Evolutionary conservation across 805 yeast species (phyloP).

Genomic region (Candida krabiensis): DNA sequence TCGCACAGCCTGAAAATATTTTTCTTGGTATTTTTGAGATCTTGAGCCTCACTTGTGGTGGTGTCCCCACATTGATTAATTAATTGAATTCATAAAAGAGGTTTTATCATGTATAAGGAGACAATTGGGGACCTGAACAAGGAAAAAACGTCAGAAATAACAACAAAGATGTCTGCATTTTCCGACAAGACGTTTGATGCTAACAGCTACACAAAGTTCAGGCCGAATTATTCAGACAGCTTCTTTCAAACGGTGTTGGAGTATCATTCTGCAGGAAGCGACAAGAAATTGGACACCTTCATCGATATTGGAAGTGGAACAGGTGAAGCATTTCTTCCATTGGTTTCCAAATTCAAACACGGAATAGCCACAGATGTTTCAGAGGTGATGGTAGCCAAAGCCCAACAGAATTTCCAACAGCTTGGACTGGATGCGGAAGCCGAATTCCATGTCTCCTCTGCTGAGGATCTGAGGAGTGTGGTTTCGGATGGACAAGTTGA

Average conservation of each 20-base stretch:
- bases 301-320: slow-evolving; percentile 62
- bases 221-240: slow-evolving; percentile 66
- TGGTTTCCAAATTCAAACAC: slow-evolving; percentile 35
- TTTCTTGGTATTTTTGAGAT: no score
- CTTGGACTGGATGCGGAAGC: background rate
- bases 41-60: no score
- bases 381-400: slow-evolving; percentile 45
- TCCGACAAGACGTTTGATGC: slow-evolving; percentile 54
- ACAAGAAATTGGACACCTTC: slow-evolving; percentile 36
- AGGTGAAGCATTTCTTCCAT: slow-evolving; percentile 49
- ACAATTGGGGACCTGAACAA: no score
- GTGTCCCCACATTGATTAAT: no score
- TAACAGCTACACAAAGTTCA: slow-evolving; percentile 48
- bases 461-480: slow-evolving; percentile 23
- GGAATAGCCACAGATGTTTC: slow-evolving; percentile 51
- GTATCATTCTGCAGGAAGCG: slow-evolving; percentile 28
- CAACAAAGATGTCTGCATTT: slow-evolving; percentile 61
- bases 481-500: slow-evolving; percentile 42
- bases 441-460: slow-evolving; percentile 18
- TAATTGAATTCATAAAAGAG: no score
- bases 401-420: slow-evolving; percentile 23
- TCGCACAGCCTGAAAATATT: no score
- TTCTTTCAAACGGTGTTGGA: slow-evolving; percentile 43
- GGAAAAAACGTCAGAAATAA: no score
- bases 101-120: no score